Evolutionary conservation across 139 green algal species (phyloP), one percentile per base, ranked within the genome.

Genomic region (Monoraphidium neglectum): DNA sequence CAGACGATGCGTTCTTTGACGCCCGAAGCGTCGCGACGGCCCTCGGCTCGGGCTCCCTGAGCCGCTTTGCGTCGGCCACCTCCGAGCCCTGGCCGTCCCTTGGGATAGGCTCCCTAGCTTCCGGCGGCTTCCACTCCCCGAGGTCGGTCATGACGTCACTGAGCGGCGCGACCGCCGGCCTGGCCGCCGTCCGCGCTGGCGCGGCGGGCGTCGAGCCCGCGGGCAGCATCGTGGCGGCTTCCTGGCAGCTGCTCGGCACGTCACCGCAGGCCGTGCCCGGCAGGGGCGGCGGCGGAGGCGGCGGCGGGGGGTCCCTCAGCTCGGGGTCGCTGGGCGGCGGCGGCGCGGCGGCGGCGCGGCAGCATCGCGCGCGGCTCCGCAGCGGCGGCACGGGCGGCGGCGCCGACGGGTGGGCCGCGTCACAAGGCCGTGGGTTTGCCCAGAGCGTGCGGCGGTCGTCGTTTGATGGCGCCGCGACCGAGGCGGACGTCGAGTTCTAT

Each of bases 401-500:
- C 33, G 70, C 21, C 23, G 71, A 70, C 13, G 60, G 1, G 49
- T 13, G 15, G 49, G 49, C 49, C 13, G 49, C 49, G 15, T 13
- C 49, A 13, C 16, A 16, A 16, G 15, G 13, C 49, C 23, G 54
- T 28, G 12, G 71, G 43, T 60, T 47, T 53, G 28, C 28, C 16
- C 57, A 69, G 3, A 70, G 57, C 40, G 38, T 69, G 10, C 36
- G 72, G 28, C 43, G 60, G n/a, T 32, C 61, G 4, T 70, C 57
- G 59, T 46, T 47, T 1, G 72, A 77, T 64, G 40, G 37, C 46
- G 66, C 10, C 5, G 24, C 21, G 15, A 72, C 43, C 1, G 80
- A 85, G 33, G 80, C 70, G 0, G 80, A n/a, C n/a, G n/a, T n/a
- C n/a, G n/a, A 85, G 62, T 85, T 85, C 49, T 85, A 57, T 40